A percentile compares a stretch with the other conserved stretches of the same genome.
These are phyloP conservation scores for Bathelium albidoporum DNA, from an alignment of 495 filamentous ascomycete genomes.

Conservation along the genomic window DNA sequence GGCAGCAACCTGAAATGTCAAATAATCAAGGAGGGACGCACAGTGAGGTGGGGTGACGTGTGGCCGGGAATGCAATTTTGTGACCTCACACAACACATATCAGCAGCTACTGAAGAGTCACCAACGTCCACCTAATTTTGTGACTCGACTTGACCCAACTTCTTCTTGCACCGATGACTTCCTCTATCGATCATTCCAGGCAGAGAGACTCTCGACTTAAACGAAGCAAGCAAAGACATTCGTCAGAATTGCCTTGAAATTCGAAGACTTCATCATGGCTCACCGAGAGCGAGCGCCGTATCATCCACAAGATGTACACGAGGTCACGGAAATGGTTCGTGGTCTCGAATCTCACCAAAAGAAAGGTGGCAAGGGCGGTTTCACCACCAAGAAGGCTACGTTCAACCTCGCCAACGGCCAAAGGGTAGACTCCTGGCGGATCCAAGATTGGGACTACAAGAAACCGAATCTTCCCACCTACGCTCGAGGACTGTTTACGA, in stretches of 20 bases:
- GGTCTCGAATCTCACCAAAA: constrained; percentile 41
- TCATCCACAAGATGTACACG: constrained; percentile 50
- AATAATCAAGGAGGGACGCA: neutral
- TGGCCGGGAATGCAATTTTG: no score
- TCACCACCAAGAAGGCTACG: constrained; percentile 63
- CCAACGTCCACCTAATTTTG: neutral
- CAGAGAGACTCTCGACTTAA: no score
- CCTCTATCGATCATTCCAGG: no score
- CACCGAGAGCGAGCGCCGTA: constrained; percentile 40
- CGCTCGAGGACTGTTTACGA: constrained; percentile 86
- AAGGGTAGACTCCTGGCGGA: constrained; percentile 80
- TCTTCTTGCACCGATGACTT: neutral
- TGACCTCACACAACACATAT: no score
- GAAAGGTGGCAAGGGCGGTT: constrained; percentile 32
- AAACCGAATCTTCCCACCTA: constrained; percentile 72
- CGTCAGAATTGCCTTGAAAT: neutral
- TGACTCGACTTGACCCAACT: neutral
- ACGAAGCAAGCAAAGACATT: no score
- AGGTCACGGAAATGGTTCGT: constrained; percentile 54
- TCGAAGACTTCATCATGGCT: constrained; percentile 22
- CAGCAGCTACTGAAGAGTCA: neutral
- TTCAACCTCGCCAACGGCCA: constrained; percentile 54
- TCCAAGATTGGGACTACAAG: constrained; percentile 94
- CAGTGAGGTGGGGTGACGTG: neutral
- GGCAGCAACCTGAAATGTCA: neutral